These are phyloP conservation scores for Colletotrichum sp. DNA, from an alignment of 2,329 filamentous ascomycete genomes.

Conservation along the genomic window DNA sequence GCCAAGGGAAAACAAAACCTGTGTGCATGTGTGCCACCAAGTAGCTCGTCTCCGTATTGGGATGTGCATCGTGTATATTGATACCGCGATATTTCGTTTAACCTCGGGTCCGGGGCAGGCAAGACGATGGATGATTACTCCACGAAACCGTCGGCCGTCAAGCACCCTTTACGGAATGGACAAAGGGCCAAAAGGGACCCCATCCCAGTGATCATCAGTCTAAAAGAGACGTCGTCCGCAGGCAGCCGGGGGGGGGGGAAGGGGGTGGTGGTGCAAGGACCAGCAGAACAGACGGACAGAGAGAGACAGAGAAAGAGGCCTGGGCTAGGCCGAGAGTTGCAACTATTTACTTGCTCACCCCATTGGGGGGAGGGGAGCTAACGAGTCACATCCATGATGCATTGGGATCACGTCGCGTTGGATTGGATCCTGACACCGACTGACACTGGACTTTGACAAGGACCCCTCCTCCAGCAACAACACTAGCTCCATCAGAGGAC, in stretches of 20 bases:
- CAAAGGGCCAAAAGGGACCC: neutral
- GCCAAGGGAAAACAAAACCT: neutral
- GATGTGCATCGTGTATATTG: neutral
- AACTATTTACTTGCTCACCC: neutral
- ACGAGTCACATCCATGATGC: conserved; percentile 10
- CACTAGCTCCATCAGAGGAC: neutral
- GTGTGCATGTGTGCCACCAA: neutral
- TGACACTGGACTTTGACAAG: neutral
- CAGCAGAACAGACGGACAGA: neutral
- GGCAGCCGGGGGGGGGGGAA: neutral
- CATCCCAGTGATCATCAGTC: neutral
- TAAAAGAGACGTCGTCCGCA: neutral
- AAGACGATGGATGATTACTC: neutral
- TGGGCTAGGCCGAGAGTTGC: neutral
- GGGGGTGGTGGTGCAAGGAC: neutral
- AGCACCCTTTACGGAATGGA: neutral
- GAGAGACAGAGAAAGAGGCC: neutral
- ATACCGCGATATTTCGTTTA: neutral
- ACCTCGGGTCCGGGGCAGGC: neutral
- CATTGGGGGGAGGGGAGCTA: neutral
- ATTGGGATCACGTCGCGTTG: conserved; percentile 6
- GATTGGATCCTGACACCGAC: conserved; percentile 15
- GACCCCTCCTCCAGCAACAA: neutral
- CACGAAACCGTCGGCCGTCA: neutral
- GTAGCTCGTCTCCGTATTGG: neutral